Base-by-base conservation (phyloP, 1,139 yeast genomes). In the Kodamaea fungicola region DNA sequence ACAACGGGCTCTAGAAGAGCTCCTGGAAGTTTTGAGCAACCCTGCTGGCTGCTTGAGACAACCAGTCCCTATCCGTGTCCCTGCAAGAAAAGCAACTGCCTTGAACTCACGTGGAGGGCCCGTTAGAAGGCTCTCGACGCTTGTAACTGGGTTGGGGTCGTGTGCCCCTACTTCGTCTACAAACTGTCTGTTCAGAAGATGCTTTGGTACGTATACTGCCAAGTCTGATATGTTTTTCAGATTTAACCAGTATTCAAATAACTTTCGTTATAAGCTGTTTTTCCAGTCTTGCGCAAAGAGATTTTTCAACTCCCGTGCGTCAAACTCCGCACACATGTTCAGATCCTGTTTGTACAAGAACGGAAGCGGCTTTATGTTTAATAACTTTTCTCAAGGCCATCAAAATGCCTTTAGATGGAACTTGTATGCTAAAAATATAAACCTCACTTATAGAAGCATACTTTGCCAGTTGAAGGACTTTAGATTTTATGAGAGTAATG, bases 1-100 rank as follows among this genome's bases (percentile, higher is more conserved):
- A 33, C 59, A 57, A 39, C 49, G 55, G 42, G 63, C 63, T 21
- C 56, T 65, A 23, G 56, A 61, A 41, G 67, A 62, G 39, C 54
- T 65, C 35, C 47, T 61, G 13, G 60, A 61, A 31, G 52, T 50
- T 28, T 42, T 61, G 33, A 51, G 54, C 38, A 53, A 51, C 34
- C 41, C 43, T 35, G 42, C 41, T 8, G 40, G 38, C 16, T 41
- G 36, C 26, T 42, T 25, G 42, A 47, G 9, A 19, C 42, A 39
- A 12, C 61, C 59, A 7, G 53, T 44, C 7, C 64, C 62, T 6
- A 54, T 56, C 8, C 55, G 59, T 1, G 53, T 50, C 24, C 58
- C 59, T 3, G 54, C 47, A 8, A 40, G 49, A 32, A 38, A 39
- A 19, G 32, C 44, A n/a, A n/a, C 28, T 10, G 9, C 12, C 12